Base-by-base conservation (phyloP, 768 basidiomycete species). In the Chalciporus sphaerocephalus region DNA sequence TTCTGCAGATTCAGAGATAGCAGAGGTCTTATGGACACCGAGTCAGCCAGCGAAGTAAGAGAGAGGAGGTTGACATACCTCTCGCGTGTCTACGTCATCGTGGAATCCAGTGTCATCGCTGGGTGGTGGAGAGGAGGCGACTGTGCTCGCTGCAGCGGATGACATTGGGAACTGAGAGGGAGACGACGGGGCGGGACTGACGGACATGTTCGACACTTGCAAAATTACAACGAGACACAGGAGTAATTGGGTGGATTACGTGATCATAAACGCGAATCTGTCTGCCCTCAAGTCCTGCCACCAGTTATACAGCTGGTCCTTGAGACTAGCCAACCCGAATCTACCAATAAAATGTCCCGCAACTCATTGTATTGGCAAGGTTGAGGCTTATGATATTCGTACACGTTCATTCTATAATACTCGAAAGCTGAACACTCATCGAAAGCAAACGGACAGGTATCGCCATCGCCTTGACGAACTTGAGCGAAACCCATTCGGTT, bases 251-350 rank as follows among this genome's bases (percentile, higher is more conserved):
- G 27, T 47, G 20, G 48, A 53, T 62, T 65, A 62, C 47, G 39
- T 61, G 46, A 62, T 61, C 61, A 38, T 27, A 17, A 11, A 61
- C 61, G 53, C 61, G 61, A 59, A 27, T 52, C n/a, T 34, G 39
- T 55, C 57, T 32, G 58, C 63, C 61, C 61, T 65, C 25, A 33
- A 33, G 2, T 21, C 27, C n/a, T n/a, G n/a, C n/a, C n/a, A n/a
- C n/a, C n/a, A n/a, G n/a, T n/a, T n/a, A n/a, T n/a, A n/a, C n/a
- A n/a, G n/a, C n/a, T n/a, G n/a, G n/a, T n/a, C n/a, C n/a, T n/a
- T n/a, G n/a, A n/a, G n/a, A n/a, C n/a, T n/a, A n/a, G n/a, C n/a
- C n/a, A n/a, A n/a, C n/a, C n/a, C n/a, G n/a, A n/a, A n/a, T n/a
- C n/a, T n/a, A n/a, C n/a, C n/a, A n/a, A n/a, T n/a, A n/a, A n/a